Evolutionary conservation across 768 basidiomycete genomes (phyloP).

Genomic region (Mrakia hoshinonis): DNA sequence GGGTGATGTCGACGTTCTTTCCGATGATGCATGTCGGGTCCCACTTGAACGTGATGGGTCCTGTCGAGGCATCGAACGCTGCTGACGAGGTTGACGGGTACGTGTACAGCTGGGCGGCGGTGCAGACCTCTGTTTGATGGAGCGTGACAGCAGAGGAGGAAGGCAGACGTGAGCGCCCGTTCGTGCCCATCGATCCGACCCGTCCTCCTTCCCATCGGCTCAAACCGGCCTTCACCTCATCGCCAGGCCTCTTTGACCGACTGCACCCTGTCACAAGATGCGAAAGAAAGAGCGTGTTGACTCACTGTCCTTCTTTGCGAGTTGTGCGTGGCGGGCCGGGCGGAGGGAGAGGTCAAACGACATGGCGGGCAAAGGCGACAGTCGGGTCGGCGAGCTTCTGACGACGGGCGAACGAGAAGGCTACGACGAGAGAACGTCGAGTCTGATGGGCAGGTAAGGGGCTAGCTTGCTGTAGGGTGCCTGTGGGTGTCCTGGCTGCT

Average conservation of each 20-base stretch:
- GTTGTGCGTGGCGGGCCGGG: not conserved
- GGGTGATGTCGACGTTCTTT: constrained; percentile 3
- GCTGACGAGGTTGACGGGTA: not conserved
- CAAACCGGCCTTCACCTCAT: too few relatives aligned
- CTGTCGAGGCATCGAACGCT: not conserved
- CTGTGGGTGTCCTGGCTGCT: too few relatives aligned
- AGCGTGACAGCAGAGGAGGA: not conserved
- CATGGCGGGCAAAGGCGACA: not conserved
- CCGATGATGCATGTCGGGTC: constrained; percentile 6
- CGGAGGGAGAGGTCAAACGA: not conserved
- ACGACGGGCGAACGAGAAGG: too few relatives aligned
- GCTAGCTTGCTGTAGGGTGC: too few relatives aligned
- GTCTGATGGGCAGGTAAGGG: too few relatives aligned
- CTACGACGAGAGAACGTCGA: too few relatives aligned
- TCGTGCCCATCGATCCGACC: not conserved
- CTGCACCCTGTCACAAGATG: not conserved
- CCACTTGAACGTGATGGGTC: constrained; percentile 18
- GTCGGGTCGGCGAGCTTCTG: not conserved
- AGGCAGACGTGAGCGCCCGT: not conserved
- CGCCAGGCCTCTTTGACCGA: not conserved
- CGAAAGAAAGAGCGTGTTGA: not conserved
- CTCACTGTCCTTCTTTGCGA: constrained; percentile 13
- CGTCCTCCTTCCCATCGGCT: not conserved
- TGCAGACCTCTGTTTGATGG: not conserved
- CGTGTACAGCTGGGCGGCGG: constrained; percentile 10